phyloP scores from a whole-genome alignment of 2,329 filamentous ascomycete genomes.

The Huntiella abstrusa region DNA sequence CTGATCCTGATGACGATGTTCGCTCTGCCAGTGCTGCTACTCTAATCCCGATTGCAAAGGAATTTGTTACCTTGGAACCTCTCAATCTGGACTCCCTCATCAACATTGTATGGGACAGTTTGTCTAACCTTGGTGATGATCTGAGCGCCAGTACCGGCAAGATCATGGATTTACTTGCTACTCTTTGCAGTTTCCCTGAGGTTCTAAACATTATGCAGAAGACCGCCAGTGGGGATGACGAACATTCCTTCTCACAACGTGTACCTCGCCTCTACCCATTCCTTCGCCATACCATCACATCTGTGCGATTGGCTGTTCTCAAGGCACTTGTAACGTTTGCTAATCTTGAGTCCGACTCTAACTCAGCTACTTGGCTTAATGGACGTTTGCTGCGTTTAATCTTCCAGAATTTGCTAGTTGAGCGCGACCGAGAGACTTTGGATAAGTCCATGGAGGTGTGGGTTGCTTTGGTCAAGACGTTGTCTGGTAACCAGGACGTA shows the following conservation, averaged over 20 bases:
- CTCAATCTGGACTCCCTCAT: slow-evolving; percentile 64
- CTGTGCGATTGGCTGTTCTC: slow-evolving; percentile 79
- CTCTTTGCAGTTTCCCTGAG: slow-evolving; percentile 83
- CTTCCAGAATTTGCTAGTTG: slow-evolving; percentile 89
- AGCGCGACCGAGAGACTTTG: slow-evolving; percentile 69
- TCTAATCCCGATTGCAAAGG: slow-evolving; percentile 83
- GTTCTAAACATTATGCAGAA: slow-evolving; percentile 86
- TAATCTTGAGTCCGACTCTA: slow-evolving; percentile 64
- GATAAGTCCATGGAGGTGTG: slow-evolving; percentile 74
- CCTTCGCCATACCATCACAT: slow-evolving; percentile 89
- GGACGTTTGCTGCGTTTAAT: slow-evolving; percentile 73
- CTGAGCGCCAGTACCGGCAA: slow-evolving; percentile 92
- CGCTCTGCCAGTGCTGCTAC: slow-evolving; percentile 96
- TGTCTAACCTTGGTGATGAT: slow-evolving; percentile 92
- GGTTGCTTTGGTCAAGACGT: slow-evolving; percentile 53
- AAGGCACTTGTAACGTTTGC: slow-evolving; percentile 87
- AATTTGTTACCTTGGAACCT: slow-evolving; percentile 75
- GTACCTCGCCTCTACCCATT: slow-evolving; percentile 93
- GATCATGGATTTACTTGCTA: slow-evolving; percentile 95
- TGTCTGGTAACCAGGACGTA: slow-evolving; percentile 44
- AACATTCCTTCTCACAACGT: slow-evolving; percentile 78
- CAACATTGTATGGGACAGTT: slow-evolving; percentile 90
- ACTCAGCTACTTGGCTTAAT: slow-evolving; percentile 52
- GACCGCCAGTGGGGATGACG: slow-evolving; percentile 64
- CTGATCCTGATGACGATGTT: slow-evolving; percentile 84